A percentile compares a stretch with the other conserved stretches of the same genome.
These are phyloP conservation scores for Pseudophaeomoniella oleicola DNA, from an alignment of 2,329 filamentous ascomycete species.

Conservation along the genomic window DNA sequence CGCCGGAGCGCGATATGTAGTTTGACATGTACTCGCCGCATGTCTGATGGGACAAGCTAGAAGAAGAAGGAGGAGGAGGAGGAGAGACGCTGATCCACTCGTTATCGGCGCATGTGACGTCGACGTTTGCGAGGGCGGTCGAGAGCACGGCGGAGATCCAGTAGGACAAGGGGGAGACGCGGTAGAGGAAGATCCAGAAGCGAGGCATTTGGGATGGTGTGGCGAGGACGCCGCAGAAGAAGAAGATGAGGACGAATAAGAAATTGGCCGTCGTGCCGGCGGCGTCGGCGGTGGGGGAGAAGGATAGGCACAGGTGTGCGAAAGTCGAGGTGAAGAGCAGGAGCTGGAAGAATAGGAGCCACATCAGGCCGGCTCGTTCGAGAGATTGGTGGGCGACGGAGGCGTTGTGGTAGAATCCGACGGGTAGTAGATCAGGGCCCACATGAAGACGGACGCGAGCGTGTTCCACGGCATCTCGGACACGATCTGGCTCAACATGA, in stretches of 20 bases:
- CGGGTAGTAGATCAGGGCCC: constrained; percentile 73
- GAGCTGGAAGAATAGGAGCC: constrained; percentile 61
- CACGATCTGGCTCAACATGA: constrained; percentile 68
- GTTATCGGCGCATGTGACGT: constrained; percentile 51
- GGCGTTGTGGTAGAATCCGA: constrained; percentile 62
- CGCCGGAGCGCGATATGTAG: constrained; percentile 28
- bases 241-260: constrained; percentile 54
- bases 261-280: constrained; percentile 64
- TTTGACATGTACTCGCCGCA: constrained; percentile 42
- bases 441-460: constrained; percentile 59
- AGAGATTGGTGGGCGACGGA: constrained; percentile 42
- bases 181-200: constrained; percentile 80
- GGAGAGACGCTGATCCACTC: constrained; percentile 58
- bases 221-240: constrained; percentile 61
- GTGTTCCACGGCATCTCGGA: constrained; percentile 80
- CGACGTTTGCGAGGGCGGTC: constrained; percentile 52
- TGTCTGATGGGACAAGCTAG: constrained; percentile 35
- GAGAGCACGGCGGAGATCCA: constrained; percentile 59
- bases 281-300: constrained; percentile 58
- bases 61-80: no score
- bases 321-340: constrained; percentile 72
- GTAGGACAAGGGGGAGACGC: constrained; percentile 71
- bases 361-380: constrained; percentile 63
- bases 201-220: constrained; percentile 45
- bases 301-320: constrained; percentile 61